Base-by-base conservation (phyloP, 225 moss, liverwort and hornwort genomes). In the Bryum argenteum region DNA sequence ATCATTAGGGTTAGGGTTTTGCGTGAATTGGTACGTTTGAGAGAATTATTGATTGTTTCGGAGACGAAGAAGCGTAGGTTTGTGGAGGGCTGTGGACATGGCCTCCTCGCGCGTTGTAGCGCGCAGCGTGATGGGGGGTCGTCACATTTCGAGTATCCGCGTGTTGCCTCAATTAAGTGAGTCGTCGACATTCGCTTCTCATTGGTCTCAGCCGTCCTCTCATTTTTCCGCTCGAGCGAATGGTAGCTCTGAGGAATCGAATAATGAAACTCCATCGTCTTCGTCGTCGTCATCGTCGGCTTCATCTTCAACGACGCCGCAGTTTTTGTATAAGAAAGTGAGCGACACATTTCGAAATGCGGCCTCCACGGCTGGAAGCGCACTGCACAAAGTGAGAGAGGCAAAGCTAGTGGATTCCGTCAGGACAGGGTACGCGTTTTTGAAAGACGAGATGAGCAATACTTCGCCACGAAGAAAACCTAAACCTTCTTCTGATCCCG, bases 381-480 rank as follows among this genome's bases (percentile, higher is more conserved):
- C 81, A 40, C 66, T 87, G 69, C 81, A 83, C 17, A 87, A 76
- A 71, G 44, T 83, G 66, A 66, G 80, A 67, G 87, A 87, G 62
- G 83, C 87, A 62, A 87, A 83, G n/a, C 67, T 87, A 1, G 60
- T 87, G 28, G 83, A 87, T 51, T 87, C 87, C 9, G 63, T 87
- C 50, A 69, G 81, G 58, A 80, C 83, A 59, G 87, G 87, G 42
- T 87, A 87, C 21, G 15, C 80, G 16, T 87, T 87, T 73, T 37
- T 87, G 63, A 87, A 81, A 67, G 87, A 87, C 18, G 87, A 87
- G 58, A 81, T 84, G 87, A 81, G 76, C 70, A 83, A 81, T 26
- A 83, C 81, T 37, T 83, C 86, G 33, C 80, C 87, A 11, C 81
- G 83, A 19, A 78, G 78, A 26, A 87, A 75, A 72, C 66, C 65